Base-by-base conservation (phyloP, 257 asterid genomes). In the Eustoma russellianum region DNA sequence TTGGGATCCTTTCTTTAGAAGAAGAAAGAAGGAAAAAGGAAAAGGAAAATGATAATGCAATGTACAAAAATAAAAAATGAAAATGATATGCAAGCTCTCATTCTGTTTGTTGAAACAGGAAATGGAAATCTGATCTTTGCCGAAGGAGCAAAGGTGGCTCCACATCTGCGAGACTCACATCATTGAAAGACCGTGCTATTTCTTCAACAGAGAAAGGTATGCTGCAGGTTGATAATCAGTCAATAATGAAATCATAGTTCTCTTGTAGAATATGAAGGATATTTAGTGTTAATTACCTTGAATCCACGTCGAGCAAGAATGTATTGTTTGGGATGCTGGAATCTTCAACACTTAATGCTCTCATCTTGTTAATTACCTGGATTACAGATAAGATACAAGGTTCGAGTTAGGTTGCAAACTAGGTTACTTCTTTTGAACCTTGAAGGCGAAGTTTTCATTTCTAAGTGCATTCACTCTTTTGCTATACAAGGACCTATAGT, bases 141-240 rank as follows among this genome's bases (percentile, higher is more conserved):
- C 90, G 87, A 65, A 88, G 94, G 60, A 88, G 91, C 50, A 82
- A 70, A 12, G 97, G 94, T 46, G 95, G 94, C 41, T 89, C 87
- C 65, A 89, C 79, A 35, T 79, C 79, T 11, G 83, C 69, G 24
- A 83, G 63, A 59, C 74, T 71, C 71, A 83, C 74, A 46, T 71
- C 86, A 52, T 59, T 75, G 69, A 83, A 79, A 19, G 93, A 85
- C 55, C 73, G 86, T 48, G 95, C 83, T 68, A 89, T 73, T 72
- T 89, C 94, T 62, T 89, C 97, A 68, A 85, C 78, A 67, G 95
- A 83, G 79, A 89, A 89, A 66, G 95, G 95, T 77, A 85, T 78
- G 73, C 97, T 89, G 94, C 59, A 74, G 70, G 68, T 56, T 69
- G 47, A 60, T 17, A 62, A 47, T 76, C 33, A 75, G 74, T 52